A percentile compares a stretch with the other conserved stretches of the same genome.
Conservation (phyloP, 169 alveolate genomes). For the Eimeria nieschulzi region DNA sequence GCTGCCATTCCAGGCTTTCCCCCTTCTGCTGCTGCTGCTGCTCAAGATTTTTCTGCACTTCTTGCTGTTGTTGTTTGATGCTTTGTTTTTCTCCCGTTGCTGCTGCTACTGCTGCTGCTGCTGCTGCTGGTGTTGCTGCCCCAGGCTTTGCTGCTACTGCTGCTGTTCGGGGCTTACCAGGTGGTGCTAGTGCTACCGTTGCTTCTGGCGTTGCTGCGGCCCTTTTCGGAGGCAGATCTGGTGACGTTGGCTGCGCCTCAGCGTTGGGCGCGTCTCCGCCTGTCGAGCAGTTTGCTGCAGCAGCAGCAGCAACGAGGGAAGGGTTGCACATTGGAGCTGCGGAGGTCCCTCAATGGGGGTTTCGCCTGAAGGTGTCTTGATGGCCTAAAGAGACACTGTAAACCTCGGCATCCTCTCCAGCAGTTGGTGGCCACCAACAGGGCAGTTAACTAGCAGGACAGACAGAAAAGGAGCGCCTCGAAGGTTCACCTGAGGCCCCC, state of each 20-base stretch:
- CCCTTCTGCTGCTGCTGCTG: no score
- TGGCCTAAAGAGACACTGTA: neutral
- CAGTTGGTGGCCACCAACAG: neutral
- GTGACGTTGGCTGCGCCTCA: neutral
- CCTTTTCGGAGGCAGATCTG: neutral
- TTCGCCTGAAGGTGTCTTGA: neutral
- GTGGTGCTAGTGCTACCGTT: neutral
- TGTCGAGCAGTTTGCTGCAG: conserved; percentile 9
- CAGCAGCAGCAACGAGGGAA: conserved; percentile 6
- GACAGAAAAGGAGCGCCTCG: neutral
- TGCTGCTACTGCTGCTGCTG: no score
- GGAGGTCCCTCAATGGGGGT: no score
- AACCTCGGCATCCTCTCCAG: neutral
- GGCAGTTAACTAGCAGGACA: neutral
- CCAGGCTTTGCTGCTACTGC: neutral
- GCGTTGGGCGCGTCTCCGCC: neutral
- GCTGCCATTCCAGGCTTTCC: no score
- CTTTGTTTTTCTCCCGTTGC: neutral
- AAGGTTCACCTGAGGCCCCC: neutral
- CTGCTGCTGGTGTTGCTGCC: neutral
- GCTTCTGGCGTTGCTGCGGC: conserved; percentile 20
- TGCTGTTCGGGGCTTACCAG: no score
- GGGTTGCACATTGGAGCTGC: no score
- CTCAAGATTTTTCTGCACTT: no score
- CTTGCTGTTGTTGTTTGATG: no score